phyloP scores from a whole-genome alignment of 2,329 filamentous ascomycete genomes.

The Arthrobotrys sphaeroides region DNA sequence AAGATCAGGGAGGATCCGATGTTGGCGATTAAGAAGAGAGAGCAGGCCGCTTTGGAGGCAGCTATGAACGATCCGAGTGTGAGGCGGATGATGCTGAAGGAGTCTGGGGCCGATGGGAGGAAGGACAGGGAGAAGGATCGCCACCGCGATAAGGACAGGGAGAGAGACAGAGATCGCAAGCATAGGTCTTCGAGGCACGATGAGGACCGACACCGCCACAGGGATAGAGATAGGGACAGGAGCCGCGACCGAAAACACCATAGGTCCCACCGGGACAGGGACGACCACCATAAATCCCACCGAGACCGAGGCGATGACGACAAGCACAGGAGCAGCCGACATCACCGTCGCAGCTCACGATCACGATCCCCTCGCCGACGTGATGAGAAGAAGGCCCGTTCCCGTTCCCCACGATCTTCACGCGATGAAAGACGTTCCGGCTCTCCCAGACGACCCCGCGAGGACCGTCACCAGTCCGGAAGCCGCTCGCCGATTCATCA shows the following conservation, averaged over 20 bases:
- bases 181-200: conserved; percentile 54
- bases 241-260: conserved; percentile 63
- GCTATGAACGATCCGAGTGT: conserved; percentile 81
- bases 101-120: conserved; percentile 61
- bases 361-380: conserved; percentile 41
- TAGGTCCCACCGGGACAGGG: conserved; percentile 62
- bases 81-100: conserved; percentile 72
- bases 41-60: conserved; percentile 80
- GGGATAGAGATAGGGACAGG: conserved; percentile 62
- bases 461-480: conserved; percentile 26
- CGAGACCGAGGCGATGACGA: conserved; percentile 61
- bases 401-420: conserved; percentile 24
- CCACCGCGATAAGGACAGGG: conserved; percentile 61
- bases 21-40: conserved; percentile 90
- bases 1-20: conserved; percentile 93
- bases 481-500: conserved; percentile 43
- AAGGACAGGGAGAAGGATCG: conserved; percentile 60
- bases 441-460: conserved; percentile 26
- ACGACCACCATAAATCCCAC: conserved; percentile 62
- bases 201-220: conserved; percentile 55
- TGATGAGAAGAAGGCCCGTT: conserved; percentile 7
- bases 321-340: conserved; percentile 59
- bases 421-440: conserved; percentile 16
- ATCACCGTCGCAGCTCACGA: conserved; percentile 55
- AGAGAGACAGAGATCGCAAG: conserved; percentile 61